Percentiles rank a stretch among this genome's conserved stretches.
These are phyloP conservation scores for Chalciporus chontae DNA, from an alignment of 768 basidiomycete genomes.

Conservation along the genomic window DNA sequence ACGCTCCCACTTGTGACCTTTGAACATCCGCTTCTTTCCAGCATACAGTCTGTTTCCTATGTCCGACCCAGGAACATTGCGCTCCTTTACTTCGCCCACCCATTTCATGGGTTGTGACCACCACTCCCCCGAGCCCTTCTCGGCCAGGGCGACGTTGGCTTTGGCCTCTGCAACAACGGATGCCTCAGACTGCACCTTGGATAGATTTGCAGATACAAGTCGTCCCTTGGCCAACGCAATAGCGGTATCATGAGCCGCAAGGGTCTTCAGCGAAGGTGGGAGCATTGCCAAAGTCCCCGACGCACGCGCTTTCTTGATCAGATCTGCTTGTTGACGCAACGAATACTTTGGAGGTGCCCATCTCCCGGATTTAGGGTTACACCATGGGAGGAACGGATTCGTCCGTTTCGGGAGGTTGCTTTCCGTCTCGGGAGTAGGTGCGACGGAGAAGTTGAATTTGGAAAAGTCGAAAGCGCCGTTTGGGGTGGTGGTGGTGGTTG, in stretches of 20 bases:
- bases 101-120: slow-evolving; percentile 38
- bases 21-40: slow-evolving; percentile 83
- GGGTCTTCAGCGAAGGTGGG: slow-evolving; percentile 65
- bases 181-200: background rate
- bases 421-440: background rate
- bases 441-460: slow-evolving; percentile 19
- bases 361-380: slow-evolving; percentile 54
- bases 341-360: slow-evolving; percentile 74
- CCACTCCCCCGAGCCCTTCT: background rate
- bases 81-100: slow-evolving; percentile 36
- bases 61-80: slow-evolving; percentile 46
- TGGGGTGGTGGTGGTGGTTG: background rate
- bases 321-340: slow-evolving; percentile 70
- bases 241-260: slow-evolving; percentile 20
- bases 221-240: slow-evolving; percentile 17
- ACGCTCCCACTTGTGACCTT: slow-evolving; percentile 88
- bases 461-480: slow-evolving; percentile 12
- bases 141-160: background rate
- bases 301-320: slow-evolving; percentile 67
- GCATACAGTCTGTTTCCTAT: slow-evolving; percentile 66
- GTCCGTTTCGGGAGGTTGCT: slow-evolving; percentile 21
- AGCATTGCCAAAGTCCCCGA: slow-evolving; percentile 54
- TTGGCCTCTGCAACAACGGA: background rate
- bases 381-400: slow-evolving; percentile 71
- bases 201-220: slow-evolving; percentile 4